Evolutionary conservation across 306 rosid species (phyloP), one percentile per base, ranked within the genome.

Genomic region (Dalbergia cultrata): DNA sequence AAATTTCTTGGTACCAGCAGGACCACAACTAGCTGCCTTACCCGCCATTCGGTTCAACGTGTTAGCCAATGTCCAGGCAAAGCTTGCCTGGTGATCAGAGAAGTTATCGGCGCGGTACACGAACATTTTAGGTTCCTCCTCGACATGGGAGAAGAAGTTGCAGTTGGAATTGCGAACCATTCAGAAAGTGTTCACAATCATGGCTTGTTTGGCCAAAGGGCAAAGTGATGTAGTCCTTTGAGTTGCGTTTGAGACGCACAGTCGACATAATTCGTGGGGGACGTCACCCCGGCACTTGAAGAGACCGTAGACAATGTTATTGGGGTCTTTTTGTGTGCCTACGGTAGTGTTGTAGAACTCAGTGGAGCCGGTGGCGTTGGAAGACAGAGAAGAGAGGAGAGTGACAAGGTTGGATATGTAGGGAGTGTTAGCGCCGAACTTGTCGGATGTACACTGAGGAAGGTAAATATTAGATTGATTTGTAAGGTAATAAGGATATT

Each of bases 221-320:
- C 80, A 81, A 5, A 21, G 9, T 5, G 31, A 5, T 37, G 41
- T 26, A 1, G 31, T 26, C 4, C 37, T 37, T 3, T 18, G 79
- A 0, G 70, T 74, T 12, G 84, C 80, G 52, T 74, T 81, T 0
- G 13, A 8, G 3, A 81, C 80, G 61, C 76, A 81, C 16, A 56
- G 26, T 45, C n/a, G 52, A 7, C 84, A 81, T 8, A 63, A 45
- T 9, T 44, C 12, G 16, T 61, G 37, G 35, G 69, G 22, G 12
- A 80, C 68, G 67, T 80, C 84, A 3, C 80, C 80, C 0, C 84
- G 31, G 79, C 84, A 80, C 66, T 62, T 56, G 59, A 72, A 80
- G 61, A 80, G 84, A 11, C 84, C 84, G 0, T 74, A 74, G 43
- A 54, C 61, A 0, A 43, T 19, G 41, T 73, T 73, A 33, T 26